A percentile compares a stretch with the other conserved stretches of the same genome.
Conservation (phyloP, 768 basidiomycete species). For the Phaffia australis region DNA sequence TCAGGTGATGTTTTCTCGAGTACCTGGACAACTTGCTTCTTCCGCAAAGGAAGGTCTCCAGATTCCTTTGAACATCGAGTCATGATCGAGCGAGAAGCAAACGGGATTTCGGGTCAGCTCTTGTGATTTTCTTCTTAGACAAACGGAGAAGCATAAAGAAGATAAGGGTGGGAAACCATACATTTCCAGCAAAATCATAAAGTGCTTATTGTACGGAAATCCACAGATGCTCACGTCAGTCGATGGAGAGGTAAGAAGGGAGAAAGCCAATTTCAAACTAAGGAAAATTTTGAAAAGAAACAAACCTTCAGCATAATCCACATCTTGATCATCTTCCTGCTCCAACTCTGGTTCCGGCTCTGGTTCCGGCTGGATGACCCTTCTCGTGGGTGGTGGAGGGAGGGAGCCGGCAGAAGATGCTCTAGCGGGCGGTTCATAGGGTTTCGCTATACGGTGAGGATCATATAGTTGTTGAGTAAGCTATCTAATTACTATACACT, state of each 20-base stretch:
- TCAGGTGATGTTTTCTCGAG: slow-evolving; percentile 23
- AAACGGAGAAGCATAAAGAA: not conserved
- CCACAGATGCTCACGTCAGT: not conserved
- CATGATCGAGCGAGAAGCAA: not conserved
- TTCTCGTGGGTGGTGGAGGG: slow-evolving; percentile 20
- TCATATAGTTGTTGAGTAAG: too few relatives aligned
- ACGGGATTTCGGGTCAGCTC: not conserved
- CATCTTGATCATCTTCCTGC: slow-evolving; percentile 8
- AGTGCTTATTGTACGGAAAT: not conserved
- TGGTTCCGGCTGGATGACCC: not conserved
- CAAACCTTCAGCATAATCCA: slow-evolving; percentile 21
- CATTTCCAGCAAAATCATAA: slow-evolving; percentile 1
- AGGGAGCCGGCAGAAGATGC: not conserved
- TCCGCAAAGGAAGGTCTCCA: slow-evolving; percentile 19
- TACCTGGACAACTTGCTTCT: slow-evolving; percentile 19
- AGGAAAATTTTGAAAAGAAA: not conserved
- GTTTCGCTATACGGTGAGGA: not conserved
- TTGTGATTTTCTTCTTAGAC: too few relatives aligned
- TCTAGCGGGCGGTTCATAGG: slow-evolving; percentile 10
- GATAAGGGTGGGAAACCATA: not conserved
- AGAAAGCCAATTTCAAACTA: not conserved
- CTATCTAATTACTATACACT: too few relatives aligned
- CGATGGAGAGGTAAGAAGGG: not conserved
- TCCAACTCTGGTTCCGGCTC: slow-evolving; percentile 14
- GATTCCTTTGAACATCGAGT: slow-evolving; percentile 7